Conservation (phyloP, 371 early-diverging fungal genomes). For the Coelomomyces lativittatus region DNA sequence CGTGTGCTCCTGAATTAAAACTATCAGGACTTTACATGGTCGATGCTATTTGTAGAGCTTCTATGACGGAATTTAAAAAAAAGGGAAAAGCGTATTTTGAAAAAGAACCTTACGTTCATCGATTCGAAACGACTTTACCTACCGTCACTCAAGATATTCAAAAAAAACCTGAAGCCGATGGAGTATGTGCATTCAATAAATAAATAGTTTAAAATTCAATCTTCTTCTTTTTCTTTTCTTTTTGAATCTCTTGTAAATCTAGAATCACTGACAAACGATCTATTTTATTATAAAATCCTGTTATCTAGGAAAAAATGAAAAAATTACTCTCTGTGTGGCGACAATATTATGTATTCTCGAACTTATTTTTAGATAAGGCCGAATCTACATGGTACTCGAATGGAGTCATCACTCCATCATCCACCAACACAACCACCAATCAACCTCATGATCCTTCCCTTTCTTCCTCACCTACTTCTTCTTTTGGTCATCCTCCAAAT, state of each 20-base stretch:
- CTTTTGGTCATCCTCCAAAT: no score
- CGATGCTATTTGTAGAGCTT: conserved; percentile 1
- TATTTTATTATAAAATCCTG: no score
- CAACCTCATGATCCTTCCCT: no score
- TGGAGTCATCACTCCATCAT: no score
- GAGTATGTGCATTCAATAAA: no score
- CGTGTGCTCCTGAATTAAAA: conserved; percentile 1
- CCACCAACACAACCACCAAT: no score
- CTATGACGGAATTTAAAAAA: background rate
- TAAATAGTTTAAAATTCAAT: background rate
- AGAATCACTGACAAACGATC: background rate
- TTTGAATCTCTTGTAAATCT: background rate
- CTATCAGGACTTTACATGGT: conserved; percentile 2
- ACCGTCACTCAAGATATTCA: background rate
- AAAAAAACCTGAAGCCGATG: background rate
- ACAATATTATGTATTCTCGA: background rate
- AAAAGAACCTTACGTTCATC: background rate
- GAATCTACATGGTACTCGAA: background rate
- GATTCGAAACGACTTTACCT: background rate
- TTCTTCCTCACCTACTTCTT: no score
- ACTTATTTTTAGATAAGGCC: conserved; percentile 1
- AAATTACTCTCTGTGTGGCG: conserved; percentile 2
- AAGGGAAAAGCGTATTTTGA: background rate
- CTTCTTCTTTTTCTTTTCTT: background rate
- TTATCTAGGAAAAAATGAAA: background rate